phyloP scores from a whole-genome alignment of 441 rosid genomes.

The Melastoma candidum region DNA sequence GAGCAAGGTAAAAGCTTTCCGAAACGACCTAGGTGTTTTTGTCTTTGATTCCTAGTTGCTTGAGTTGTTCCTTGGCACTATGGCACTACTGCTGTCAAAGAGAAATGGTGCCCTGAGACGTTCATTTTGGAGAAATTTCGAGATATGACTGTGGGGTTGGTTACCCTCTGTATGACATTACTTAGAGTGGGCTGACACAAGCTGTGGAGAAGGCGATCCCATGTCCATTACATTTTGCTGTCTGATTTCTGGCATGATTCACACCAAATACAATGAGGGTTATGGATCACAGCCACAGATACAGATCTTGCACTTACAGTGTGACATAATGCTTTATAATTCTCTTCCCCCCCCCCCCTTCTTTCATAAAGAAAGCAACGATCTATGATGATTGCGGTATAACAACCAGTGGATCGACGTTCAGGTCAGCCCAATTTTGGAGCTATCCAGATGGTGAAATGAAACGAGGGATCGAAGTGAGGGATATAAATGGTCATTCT shows the following conservation, averaged over 20 bases:
- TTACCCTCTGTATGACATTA: constrained; percentile 73
- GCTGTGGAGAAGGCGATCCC: constrained; percentile 68
- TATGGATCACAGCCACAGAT: constrained; percentile 40
- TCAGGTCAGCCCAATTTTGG: constrained; percentile 76
- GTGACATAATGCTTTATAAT: constrained; percentile 12
- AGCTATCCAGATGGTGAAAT: constrained; percentile 47
- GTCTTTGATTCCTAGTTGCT: neutral
- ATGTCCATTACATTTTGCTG: constrained; percentile 31
- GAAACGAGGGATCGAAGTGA: constrained; percentile 47
- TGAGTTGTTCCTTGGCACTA: neutral
- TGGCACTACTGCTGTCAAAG: constrained; percentile 22
- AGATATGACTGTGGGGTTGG: constrained; percentile 66
- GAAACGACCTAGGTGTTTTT: neutral
- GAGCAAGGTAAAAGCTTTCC: constrained; percentile 39
- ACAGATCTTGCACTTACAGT: constrained; percentile 72
- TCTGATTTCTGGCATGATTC: constrained; percentile 64
- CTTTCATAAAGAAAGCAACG: constrained; percentile 1
- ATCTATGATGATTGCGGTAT: constrained; percentile 8
- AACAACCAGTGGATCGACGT: constrained; percentile 7
- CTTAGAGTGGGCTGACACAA: constrained; percentile 87
- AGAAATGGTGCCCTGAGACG: constrained; percentile 78
- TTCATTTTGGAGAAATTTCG: constrained; percentile 86
- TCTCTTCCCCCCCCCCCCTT: neutral
- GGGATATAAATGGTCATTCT: constrained; percentile 44
- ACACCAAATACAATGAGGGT: constrained; percentile 82